These are phyloP conservation scores for Cladosporium sp. DNA, from an alignment of 2,329 filamentous ascomycete species.

Conservation along the genomic window DNA sequence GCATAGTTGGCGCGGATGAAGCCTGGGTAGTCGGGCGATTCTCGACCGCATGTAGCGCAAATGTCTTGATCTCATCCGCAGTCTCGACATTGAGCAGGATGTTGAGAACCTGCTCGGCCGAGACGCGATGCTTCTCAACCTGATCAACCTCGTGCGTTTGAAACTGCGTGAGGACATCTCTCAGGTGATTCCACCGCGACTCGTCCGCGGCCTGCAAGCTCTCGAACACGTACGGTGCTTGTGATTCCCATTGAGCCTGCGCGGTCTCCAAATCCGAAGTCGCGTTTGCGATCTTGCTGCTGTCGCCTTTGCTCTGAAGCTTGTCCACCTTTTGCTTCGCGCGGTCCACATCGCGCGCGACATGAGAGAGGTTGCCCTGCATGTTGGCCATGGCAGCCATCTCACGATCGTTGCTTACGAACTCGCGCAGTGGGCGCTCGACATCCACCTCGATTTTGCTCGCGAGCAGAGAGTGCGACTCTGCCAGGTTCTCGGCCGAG, in stretches of 20 bases:
- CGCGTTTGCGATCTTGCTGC: conserved; percentile 72
- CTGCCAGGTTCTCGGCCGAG: conserved; percentile 73
- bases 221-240: conserved; percentile 93
- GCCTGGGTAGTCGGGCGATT: conserved; percentile 14
- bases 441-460: conserved; percentile 83
- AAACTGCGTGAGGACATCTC: conserved; percentile 85
- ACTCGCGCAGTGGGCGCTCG: conserved; percentile 75
- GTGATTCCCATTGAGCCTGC: conserved; percentile 84
- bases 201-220: conserved; percentile 88
- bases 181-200: conserved; percentile 78
- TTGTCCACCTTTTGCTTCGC: conserved; percentile 84
- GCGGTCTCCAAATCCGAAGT: conserved; percentile 69
- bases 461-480: conserved; percentile 76
- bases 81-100: conserved; percentile 82
- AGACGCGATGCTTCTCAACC: conserved; percentile 67
- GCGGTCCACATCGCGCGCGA: conserved; percentile 80
- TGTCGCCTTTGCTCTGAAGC: conserved; percentile 71
- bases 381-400: conserved; percentile 76
- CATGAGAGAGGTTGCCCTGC: conserved; percentile 69
- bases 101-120: conserved; percentile 75
- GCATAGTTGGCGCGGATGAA: conserved; percentile 17
- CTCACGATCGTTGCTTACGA: conserved; percentile 65
- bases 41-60: conserved; percentile 44
- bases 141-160: conserved; percentile 89
- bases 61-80: conserved; percentile 76